Conservation (phyloP, 176 grass and related monocot genomes). For the Oryza punctata region DNA sequence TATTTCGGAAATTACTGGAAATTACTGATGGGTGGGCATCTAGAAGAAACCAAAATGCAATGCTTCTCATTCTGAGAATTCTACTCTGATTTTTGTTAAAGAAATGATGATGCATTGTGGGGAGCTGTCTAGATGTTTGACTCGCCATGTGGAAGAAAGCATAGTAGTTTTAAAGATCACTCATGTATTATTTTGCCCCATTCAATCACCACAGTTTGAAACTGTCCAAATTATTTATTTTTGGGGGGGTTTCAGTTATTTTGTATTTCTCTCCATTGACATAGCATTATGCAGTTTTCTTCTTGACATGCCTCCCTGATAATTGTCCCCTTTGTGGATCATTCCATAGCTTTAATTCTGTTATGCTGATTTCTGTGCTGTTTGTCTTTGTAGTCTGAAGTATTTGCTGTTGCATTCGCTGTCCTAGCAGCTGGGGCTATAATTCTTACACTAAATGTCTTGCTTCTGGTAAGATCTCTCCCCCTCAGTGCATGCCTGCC, state of each 20-base stretch:
- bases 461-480: constrained; percentile 74
- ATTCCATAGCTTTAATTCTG: background rate
- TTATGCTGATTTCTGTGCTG: constrained; percentile 20
- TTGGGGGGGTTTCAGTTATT: background rate
- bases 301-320: background rate
- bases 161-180: background rate
- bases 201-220: background rate
- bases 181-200: background rate
- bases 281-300: background rate
- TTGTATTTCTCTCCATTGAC: background rate
- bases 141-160: constrained; percentile 11
- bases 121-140: background rate
- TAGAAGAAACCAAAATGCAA: background rate
- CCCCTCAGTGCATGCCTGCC: background rate
- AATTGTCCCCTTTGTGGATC: background rate
- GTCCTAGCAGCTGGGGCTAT: constrained; percentile 97
- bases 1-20: background rate
- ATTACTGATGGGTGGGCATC: background rate
- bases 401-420: constrained; percentile 99
- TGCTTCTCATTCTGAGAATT: constrained; percentile 1
- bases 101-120: background rate
- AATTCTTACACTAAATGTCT: constrained; percentile 92
- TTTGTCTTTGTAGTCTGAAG: constrained; percentile 84
- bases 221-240: background rate
- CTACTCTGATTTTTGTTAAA: constrained; percentile 23